A percentile compares a stretch with the other conserved stretches of the same genome.
These are phyloP conservation scores for Penicillium lagena DNA, from an alignment of 495 filamentous ascomycete genomes.

Conservation along the genomic window DNA sequence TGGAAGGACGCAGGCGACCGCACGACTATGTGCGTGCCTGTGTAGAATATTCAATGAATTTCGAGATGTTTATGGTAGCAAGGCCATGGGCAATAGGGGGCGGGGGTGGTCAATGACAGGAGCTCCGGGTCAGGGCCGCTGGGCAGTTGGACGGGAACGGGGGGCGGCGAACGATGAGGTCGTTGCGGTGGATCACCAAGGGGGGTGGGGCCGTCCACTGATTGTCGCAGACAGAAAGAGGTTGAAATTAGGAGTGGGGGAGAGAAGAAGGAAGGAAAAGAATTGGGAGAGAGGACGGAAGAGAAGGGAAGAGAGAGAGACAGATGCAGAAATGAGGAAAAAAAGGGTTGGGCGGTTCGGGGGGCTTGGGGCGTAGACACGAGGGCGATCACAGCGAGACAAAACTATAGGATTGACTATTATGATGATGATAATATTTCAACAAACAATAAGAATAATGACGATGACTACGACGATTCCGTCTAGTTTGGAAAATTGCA, in stretches of 20 bases:
- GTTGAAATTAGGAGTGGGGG: background rate
- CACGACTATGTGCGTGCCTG: too few relatives aligned
- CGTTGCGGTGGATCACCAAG: constrained; percentile 23
- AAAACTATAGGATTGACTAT: too few relatives aligned
- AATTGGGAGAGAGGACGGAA: background rate
- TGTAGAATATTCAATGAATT: too few relatives aligned
- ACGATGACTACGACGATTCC: too few relatives aligned
- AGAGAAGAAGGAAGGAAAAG: background rate
- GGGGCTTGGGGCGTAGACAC: constrained; percentile 1
- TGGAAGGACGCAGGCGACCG: background rate
- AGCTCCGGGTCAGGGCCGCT: constrained; percentile 6
- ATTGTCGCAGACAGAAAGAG: background rate
- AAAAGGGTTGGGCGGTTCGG: constrained; percentile 4
- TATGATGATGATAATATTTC: too few relatives aligned
- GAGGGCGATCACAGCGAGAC: background rate
- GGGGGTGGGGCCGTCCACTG: constrained; percentile 15
- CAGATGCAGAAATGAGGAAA: background rate
- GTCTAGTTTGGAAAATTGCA: too few relatives aligned
- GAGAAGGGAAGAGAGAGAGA: background rate
- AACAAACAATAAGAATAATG: too few relatives aligned
- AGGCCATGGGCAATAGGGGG: constrained; percentile 8
- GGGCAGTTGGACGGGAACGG: constrained; percentile 15
- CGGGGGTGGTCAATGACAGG: constrained; percentile 2
- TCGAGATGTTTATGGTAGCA: background rate
- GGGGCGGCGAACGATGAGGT: constrained; percentile 18